Base-by-base conservation (phyloP, 495 filamentous ascomycete species). In the Apiosordaria backusii region DNA sequence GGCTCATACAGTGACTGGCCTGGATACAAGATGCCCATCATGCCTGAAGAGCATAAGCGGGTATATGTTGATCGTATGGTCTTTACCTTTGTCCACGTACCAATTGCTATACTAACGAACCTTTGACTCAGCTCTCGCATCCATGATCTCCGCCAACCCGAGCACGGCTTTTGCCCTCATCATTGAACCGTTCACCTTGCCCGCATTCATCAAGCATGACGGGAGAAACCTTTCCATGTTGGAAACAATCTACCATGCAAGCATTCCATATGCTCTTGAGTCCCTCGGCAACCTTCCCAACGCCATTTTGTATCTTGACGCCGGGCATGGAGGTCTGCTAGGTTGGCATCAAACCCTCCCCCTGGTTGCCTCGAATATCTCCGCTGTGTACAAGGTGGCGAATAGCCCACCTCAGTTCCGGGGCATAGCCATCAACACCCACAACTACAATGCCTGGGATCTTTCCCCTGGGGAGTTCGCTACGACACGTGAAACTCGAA, bases 271-370 rank as follows among this genome's bases (percentile, higher is more conserved):
- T 69, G 88, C 88, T 2, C 68, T 90, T 29, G 78, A 79, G 22
- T 67, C 83, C 26, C 74, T 90, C 50, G n/a, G n/a, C n/a, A 84
- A 86, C 73, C 75, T 89, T n/a, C 79, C 81, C 16, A 89, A 91
- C 68, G 86, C 87, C 24, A 69, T 84, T 57, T 87, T 89, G 82
- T 90, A 91, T 68, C 73, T 90, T 25, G 88, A 91, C 71, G 88
- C 85, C 58, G 88, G 86, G 71, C 84, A 86, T 73, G 83, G 78
- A 50, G 87, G 88, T 61, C 89, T 85, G 83, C 76, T 89, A 10
- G 88, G 88, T 66, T 91, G 87, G 88, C 72, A 81, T 13, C 83
- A 82, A 21, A 91, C 90, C 78, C 80, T 91, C 61, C 65, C 78
- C 60, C 86, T 86, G 55, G 88, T 85, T 7, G 89, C 88, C 18